Base-by-base conservation (phyloP, 2,329 filamentous ascomycete species). In the Endoconidiophora polonica region DNA sequence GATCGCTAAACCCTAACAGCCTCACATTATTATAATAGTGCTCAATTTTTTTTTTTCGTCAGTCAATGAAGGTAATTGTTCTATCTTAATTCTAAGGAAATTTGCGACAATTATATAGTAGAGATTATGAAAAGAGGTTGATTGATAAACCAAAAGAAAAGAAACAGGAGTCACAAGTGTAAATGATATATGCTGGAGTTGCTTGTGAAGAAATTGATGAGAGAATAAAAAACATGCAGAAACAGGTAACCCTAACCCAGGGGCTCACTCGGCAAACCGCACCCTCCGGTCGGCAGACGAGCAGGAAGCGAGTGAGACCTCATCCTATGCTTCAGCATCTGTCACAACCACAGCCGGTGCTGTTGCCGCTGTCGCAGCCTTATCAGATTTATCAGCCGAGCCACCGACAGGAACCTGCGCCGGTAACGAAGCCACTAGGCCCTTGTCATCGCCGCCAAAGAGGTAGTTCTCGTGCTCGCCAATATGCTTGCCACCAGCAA, bases 391-490 rank as follows among this genome's bases (percentile, higher is more conserved):
- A 18, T 44, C 38, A 10, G 24, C 57, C 24, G 50, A 54, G 36
- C 33, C 26, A 41, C 49, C 51, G 41, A 49, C 50, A 14, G 48
- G 54, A 29, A 43, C 42, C 9, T 44, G 42, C 5, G 48, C 49
- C 20, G 51, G 44, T 22, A 50, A 29, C 10, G 48, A 55, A 9
- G 48, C 54, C 22, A 52, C 44, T 4, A 54, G 36, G 5, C 52
- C 52, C 40, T 50, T 51, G 18, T 48, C 44, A 2, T 48, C 48
- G n/a, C 48, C 65, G 4, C 90, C 90, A 55, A 79, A 77, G n/a
- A 98, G 71, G 59, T 90, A 94, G 53, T 79, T 75, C 67, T 98
- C 91, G 48, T 76, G 81, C 67, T 95, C 88, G 24, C 91, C 91
- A 56, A 95, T 74, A 54, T 76, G 68, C 67, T 83, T 84, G 18